phyloP scores from a whole-genome alignment of 345 rosid genomes.

The Arabidopsis suecica region DNA sequence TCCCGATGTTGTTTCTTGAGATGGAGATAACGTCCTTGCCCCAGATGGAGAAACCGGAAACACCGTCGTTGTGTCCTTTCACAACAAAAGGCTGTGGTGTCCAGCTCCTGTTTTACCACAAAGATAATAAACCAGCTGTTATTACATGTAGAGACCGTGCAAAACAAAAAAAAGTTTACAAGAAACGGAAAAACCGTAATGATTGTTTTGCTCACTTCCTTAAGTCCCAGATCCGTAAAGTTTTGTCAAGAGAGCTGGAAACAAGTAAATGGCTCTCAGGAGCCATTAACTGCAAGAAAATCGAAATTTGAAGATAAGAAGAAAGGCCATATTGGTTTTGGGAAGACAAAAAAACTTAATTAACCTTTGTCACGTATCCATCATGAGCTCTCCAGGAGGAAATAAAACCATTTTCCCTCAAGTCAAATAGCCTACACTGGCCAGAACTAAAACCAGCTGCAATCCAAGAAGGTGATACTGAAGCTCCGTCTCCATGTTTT shows the following conservation, averaged over 20 bases:
- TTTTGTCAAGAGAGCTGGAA: slow-evolving; percentile 88
- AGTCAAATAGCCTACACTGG: slow-evolving; percentile 79
- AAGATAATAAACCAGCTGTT: slow-evolving; percentile 14
- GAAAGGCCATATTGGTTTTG: background rate
- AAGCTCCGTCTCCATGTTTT: slow-evolving; percentile 53
- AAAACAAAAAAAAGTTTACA: background rate
- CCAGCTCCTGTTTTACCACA: slow-evolving; percentile 58
- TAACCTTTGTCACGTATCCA: slow-evolving; percentile 87
- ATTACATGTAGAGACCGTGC: background rate
- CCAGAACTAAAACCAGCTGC: slow-evolving; percentile 94
- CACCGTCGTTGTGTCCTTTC: slow-evolving; percentile 77
- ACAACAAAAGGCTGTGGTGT: slow-evolving; percentile 57
- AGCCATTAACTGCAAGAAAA: slow-evolving; percentile 70
- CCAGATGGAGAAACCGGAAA: slow-evolving; percentile 84
- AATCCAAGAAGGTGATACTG: slow-evolving; percentile 70
- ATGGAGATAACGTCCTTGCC: slow-evolving; percentile 87
- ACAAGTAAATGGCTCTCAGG: slow-evolving; percentile 83
- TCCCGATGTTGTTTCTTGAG: slow-evolving; percentile 82
- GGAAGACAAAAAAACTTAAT: background rate
- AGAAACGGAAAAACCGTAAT: background rate
- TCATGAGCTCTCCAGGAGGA: slow-evolving; percentile 92
- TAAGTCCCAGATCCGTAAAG: slow-evolving; percentile 84
- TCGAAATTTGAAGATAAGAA: slow-evolving; percentile 3
- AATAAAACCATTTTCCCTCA: slow-evolving; percentile 68
- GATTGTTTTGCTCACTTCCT: slow-evolving; percentile 58